Conservation (phyloP, 2,329 filamentous ascomycete species). For the Diaporthe velutina region DNA sequence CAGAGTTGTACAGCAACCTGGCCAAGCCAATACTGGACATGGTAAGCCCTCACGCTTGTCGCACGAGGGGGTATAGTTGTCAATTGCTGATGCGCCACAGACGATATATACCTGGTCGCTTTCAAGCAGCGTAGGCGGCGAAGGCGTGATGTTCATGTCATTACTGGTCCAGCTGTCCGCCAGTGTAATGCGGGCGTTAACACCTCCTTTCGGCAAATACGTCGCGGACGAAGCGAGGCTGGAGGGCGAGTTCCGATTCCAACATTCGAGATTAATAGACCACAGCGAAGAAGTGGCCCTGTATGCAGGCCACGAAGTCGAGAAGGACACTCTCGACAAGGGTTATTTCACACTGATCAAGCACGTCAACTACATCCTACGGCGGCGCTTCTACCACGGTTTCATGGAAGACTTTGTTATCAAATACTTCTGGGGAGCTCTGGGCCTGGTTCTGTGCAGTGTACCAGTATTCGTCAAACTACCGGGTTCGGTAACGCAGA, state of each 20-base stretch:
- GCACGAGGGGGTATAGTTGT: accelerated
- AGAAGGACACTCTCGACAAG: constrained; percentile 97
- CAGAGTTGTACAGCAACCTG: constrained; percentile 95
- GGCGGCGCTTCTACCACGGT: constrained; percentile 94
- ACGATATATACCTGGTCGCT: constrained; percentile 95
- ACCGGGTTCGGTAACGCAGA: constrained; percentile 74
- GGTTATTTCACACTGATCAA: constrained; percentile 99
- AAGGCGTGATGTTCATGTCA: constrained; percentile 96
- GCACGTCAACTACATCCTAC: constrained; percentile 95
- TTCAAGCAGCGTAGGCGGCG: constrained; percentile 94
- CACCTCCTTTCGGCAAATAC: constrained; percentile 96
- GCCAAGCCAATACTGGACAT: constrained; percentile 96
- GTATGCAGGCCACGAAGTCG: constrained; percentile 90
- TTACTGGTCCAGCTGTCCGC: constrained; percentile 93
- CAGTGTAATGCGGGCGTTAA: constrained; percentile 91
- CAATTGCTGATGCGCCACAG: constrained; percentile 52
- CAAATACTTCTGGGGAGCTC: constrained; percentile 98
- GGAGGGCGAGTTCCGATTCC: constrained; percentile 96
- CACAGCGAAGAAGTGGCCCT: constrained; percentile 95
- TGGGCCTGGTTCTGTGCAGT: constrained; percentile 92
- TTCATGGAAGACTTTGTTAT: constrained; percentile 99
- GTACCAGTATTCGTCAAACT: constrained; percentile 97
- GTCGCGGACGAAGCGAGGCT: constrained; percentile 95
- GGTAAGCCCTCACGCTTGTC: constrained; percentile 58
- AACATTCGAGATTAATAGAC: constrained; percentile 94